phyloP scores from a whole-genome alignment of 2,329 filamentous ascomycete genomes.

The Didymella arachidicola region DNA sequence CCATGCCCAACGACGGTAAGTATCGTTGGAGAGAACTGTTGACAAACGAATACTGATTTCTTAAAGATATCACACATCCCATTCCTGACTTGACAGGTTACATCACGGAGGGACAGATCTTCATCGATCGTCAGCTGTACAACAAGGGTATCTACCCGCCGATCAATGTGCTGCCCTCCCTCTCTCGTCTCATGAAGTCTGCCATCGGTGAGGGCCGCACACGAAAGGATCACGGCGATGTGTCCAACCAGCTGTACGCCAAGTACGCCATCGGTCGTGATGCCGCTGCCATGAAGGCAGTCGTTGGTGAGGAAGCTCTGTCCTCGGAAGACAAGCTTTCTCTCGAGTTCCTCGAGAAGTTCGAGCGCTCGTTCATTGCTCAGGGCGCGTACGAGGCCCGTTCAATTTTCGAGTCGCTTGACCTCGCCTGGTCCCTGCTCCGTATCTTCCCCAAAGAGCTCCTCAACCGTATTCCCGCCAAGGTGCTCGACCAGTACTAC shows the following conservation, averaged over 20 bases:
- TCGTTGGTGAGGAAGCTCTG: conserved; percentile 96
- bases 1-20: conserved; percentile 96
- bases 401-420: conserved; percentile 90
- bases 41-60: conserved; percentile 23
- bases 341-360: conserved; percentile 97
- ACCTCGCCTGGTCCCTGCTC: conserved; percentile 94
- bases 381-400: conserved; percentile 93
- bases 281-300: conserved; percentile 97
- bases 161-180: conserved; percentile 96
- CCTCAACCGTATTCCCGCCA: conserved; percentile 78
- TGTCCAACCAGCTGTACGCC: conserved; percentile 99
- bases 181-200: conserved; percentile 99
- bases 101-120: conserved; percentile 99
- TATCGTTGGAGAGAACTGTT: background rate
- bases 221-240: conserved; percentile 94
- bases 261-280: conserved; percentile 99
- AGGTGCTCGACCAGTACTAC: conserved; percentile 62
- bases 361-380: conserved; percentile 92
- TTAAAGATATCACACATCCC: conserved; percentile 91
- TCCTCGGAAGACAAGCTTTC: conserved; percentile 97
- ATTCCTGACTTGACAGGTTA: conserved; percentile 99
- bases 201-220: conserved; percentile 98
- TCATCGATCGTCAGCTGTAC: conserved; percentile 88
- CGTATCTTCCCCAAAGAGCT: conserved; percentile 98
- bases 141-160: conserved; percentile 99